These are phyloP conservation scores for Lophiostoma macrostomum DNA, from an alignment of 495 filamentous ascomycete species.

Conservation along the genomic window DNA sequence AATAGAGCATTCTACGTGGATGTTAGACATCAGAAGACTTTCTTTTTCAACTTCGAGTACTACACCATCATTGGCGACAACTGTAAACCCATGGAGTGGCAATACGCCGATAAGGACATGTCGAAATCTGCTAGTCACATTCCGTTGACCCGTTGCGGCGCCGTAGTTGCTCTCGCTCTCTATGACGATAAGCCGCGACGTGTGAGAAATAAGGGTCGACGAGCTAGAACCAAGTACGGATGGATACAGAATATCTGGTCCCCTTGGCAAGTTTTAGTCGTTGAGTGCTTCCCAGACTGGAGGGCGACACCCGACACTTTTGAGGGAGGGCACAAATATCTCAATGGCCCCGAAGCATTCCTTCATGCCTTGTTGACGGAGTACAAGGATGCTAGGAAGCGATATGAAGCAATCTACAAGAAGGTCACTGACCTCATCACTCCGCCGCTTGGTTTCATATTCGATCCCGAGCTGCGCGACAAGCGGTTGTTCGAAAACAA, in stretches of 20 bases:
- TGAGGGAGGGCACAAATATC: constrained; percentile 47
- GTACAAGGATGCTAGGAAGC: constrained; percentile 51
- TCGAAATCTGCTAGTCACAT: constrained; percentile 43
- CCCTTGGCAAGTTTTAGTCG: constrained; percentile 52
- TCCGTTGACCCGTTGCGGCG: constrained; percentile 49
- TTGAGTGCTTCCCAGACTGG: constrained; percentile 54
- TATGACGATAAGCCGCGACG: constrained; percentile 41
- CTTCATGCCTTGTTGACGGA: constrained; percentile 49
- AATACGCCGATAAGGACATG: constrained; percentile 42
- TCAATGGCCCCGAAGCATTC: constrained; percentile 55
- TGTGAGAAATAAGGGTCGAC: constrained; percentile 40
- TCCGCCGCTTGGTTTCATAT: constrained; percentile 56
- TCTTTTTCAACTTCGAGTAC: constrained; percentile 57
- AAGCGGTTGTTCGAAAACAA: constrained; percentile 56
- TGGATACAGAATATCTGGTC: constrained; percentile 48
- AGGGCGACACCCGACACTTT: constrained; percentile 48
- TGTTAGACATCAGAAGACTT: constrained; percentile 43
- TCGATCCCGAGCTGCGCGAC: constrained; percentile 49
- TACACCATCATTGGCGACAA: constrained; percentile 50
- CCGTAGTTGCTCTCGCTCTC: constrained; percentile 50
- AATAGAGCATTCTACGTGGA: constrained; percentile 44
- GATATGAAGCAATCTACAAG: constrained; percentile 48
- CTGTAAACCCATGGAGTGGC: constrained; percentile 52
- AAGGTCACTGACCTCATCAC: constrained; percentile 50
- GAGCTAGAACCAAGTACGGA: constrained; percentile 41